phyloP scores from a whole-genome alignment of 2,329 filamentous ascomycete species.

The Nakataea oryzae region DNA sequence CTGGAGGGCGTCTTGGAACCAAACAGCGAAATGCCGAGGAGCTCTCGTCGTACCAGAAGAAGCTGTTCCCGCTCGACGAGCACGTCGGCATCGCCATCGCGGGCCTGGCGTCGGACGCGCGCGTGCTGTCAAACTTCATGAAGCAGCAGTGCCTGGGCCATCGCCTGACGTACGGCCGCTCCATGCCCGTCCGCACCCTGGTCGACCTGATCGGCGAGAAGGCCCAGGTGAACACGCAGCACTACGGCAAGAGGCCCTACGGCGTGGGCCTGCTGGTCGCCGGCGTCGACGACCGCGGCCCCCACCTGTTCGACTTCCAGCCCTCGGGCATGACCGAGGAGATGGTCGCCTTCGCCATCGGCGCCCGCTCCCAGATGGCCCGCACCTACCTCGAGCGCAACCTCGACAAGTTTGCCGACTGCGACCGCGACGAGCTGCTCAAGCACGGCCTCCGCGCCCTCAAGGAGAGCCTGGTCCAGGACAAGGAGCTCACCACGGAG shows the following conservation, averaged over 20 bases:
- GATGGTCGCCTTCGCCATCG: constrained; percentile 94
- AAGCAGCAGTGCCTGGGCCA: constrained; percentile 96
- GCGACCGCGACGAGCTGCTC: constrained; percentile 75
- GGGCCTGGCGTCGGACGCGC: constrained; percentile 92
- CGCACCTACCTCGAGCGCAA: constrained; percentile 93
- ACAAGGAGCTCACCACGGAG: constrained; percentile 94
- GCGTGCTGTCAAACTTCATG: constrained; percentile 99
- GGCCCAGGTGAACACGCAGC: constrained; percentile 94
- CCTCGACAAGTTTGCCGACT: constrained; percentile 69
- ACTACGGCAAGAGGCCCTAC: constrained; percentile 93
- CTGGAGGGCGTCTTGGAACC: no score
- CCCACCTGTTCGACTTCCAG: constrained; percentile 97
- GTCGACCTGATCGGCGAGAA: constrained; percentile 90
- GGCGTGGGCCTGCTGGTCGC: constrained; percentile 88
- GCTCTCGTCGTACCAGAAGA: constrained; percentile 99
- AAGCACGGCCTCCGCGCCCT: constrained; percentile 82
- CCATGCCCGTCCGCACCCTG: constrained; percentile 81
- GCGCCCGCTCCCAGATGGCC: constrained; percentile 93
- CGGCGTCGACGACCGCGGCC: constrained; percentile 86
- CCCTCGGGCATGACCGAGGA: constrained; percentile 92
- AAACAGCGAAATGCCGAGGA: constrained; percentile 92
- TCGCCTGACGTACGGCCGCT: constrained; percentile 89
- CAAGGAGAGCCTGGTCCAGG: constrained; percentile 92
- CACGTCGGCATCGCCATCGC: constrained; percentile 94
- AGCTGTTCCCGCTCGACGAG: constrained; percentile 92